Evolutionary conservation across 106 monocot genomes (phyloP).

Genomic region (Posidonia australis): DNA sequence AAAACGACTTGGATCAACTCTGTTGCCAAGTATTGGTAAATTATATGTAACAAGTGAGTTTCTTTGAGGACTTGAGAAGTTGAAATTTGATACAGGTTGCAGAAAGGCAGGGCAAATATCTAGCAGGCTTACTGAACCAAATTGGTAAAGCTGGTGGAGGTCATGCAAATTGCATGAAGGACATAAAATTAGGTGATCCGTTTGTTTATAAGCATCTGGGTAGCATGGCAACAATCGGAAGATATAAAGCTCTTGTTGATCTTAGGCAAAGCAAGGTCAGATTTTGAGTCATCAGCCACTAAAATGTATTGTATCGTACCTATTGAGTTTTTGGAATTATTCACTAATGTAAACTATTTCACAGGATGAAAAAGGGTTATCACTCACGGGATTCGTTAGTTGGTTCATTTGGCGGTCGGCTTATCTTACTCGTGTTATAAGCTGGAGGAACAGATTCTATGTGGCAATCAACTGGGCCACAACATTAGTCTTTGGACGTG

Average conservation of each 20-base stretch:
- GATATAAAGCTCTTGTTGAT: slow-evolving; percentile 96
- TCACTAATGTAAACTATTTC: background rate
- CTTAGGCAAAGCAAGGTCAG: slow-evolving; percentile 87
- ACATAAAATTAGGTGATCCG: slow-evolving; percentile 16
- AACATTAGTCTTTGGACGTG: slow-evolving; percentile 84
- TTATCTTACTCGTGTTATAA: slow-evolving; percentile 80
- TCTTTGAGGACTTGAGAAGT: background rate
- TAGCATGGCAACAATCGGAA: slow-evolving; percentile 95
- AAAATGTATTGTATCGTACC: too few relatives aligned
- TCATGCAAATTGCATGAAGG: slow-evolving; percentile 34
- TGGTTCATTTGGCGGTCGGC: slow-evolving; percentile 94
- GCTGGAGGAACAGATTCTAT: slow-evolving; percentile 94
- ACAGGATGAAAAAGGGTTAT: slow-evolving; percentile 72
- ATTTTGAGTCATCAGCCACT: background rate
- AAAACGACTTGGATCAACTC: too few relatives aligned
- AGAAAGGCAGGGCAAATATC: slow-evolving; percentile 89
- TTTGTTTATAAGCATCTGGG: slow-evolving; percentile 93
- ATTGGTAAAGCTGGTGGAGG: slow-evolving; percentile 64
- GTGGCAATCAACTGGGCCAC: slow-evolving; percentile 87
- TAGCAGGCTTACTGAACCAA: slow-evolving; percentile 53
- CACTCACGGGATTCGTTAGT: slow-evolving; percentile 78
- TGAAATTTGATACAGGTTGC: slow-evolving; percentile 53
- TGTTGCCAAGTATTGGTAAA: too few relatives aligned
- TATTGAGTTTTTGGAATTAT: background rate
- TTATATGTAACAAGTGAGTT: background rate